phyloP scores from a whole-genome alignment of 2,329 filamentous ascomycete genomes.

The Penicillium sp. region DNA sequence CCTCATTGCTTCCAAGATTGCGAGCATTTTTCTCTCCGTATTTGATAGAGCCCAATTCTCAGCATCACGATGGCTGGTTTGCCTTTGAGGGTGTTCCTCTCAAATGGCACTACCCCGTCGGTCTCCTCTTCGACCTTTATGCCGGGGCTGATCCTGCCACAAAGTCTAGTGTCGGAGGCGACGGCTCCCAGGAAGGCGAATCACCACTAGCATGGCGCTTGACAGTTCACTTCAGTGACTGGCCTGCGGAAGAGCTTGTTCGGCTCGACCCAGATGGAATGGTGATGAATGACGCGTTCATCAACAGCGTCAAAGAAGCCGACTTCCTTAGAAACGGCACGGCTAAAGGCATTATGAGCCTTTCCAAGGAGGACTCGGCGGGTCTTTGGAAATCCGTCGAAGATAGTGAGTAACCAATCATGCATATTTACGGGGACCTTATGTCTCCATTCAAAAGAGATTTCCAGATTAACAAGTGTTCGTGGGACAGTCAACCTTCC shows the following conservation, averaged over 20 bases:
- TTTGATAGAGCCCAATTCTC: constrained; percentile 55
- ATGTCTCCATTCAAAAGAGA: neutral
- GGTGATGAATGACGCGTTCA: constrained; percentile 60
- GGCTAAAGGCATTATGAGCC: constrained; percentile 81
- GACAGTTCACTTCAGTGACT: constrained; percentile 57
- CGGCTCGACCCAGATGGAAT: constrained; percentile 52
- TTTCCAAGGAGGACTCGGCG: constrained; percentile 78
- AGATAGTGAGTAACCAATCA: constrained; percentile 51
- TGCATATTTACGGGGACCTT: too few relatives aligned
- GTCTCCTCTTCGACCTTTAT: constrained; percentile 66
- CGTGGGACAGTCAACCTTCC: constrained; percentile 61
- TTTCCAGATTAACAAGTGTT: neutral
- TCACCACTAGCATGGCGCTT: constrained; percentile 57
- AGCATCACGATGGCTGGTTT: constrained; percentile 56
- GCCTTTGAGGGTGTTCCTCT: constrained; percentile 64
- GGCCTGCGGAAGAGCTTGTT: constrained; percentile 56
- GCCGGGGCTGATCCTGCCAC: constrained; percentile 51
- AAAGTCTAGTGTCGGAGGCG: constrained; percentile 18
- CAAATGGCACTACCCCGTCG: constrained; percentile 68
- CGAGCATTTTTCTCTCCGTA: constrained; percentile 58
- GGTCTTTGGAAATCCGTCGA: constrained; percentile 76
- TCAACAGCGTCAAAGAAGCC: constrained; percentile 71
- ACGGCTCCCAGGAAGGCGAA: constrained; percentile 14
- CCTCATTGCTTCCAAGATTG: constrained; percentile 59
- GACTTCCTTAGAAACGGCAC: constrained; percentile 85